These are phyloP conservation scores for Thielaviopsis punctulata DNA, from an alignment of 2,329 filamentous ascomycete species.

Conservation along the genomic window DNA sequence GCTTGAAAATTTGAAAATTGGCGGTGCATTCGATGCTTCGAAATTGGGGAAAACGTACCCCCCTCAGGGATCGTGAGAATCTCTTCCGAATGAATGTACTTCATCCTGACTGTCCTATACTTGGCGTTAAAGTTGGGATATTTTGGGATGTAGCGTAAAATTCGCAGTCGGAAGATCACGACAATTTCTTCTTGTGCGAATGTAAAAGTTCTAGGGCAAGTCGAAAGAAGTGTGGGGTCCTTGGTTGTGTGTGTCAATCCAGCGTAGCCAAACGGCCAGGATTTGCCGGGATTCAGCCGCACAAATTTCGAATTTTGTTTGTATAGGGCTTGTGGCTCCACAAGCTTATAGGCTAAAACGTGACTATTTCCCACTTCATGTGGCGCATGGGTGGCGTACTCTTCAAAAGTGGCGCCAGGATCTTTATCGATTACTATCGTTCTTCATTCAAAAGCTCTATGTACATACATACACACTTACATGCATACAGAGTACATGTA, in stretches of 20 bases:
- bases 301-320: constrained; percentile 7
- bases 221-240: constrained; percentile 11
- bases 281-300: constrained; percentile 11
- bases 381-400: neutral
- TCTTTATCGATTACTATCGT: neutral
- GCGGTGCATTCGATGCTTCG: neutral
- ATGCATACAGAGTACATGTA: no score
- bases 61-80: constrained; percentile 87
- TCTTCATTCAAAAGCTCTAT: no score
- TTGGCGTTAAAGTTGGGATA: constrained; percentile 18
- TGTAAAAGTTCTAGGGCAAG: constrained; percentile 27
- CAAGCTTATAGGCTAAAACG: constrained; percentile 2
- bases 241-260: constrained; percentile 12
- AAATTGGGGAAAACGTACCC: constrained; percentile 47
- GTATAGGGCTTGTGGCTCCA: constrained; percentile 12
- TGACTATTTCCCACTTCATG: neutral
- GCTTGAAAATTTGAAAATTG: constrained; percentile 14
- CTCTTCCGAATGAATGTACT: constrained; percentile 99
- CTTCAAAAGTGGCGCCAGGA: neutral
- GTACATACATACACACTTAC: neutral
- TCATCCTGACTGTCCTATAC: constrained; percentile 66
- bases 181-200: constrained; percentile 25
- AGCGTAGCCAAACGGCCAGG: constrained; percentile 2
- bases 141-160: constrained; percentile 12
- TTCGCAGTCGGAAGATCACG: constrained; percentile 18